Conservation (phyloP, 2,329 filamentous ascomycete species). For the Aspergillus calidoustus region DNA sequence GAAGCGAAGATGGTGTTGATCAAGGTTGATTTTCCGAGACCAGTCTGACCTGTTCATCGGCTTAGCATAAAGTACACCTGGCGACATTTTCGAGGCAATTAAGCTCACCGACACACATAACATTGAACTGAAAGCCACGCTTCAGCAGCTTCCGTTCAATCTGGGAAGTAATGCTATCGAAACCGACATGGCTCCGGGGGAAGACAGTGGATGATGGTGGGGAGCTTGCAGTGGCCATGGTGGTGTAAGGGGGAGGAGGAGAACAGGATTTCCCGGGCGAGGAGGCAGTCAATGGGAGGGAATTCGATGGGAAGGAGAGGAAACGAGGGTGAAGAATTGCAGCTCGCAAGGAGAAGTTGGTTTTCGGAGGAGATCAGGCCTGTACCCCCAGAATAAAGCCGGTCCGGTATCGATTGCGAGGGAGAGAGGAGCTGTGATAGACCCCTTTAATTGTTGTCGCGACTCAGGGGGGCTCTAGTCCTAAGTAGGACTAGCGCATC, state of each 20-base stretch:
- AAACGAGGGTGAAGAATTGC: conserved; percentile 21
- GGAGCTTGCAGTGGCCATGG: conserved; percentile 68
- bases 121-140: conserved; percentile 99
- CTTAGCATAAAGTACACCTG: conserved; percentile 1
- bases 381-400: conserved; percentile 21
- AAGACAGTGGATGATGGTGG: conserved; percentile 64
- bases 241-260: conserved; percentile 42
- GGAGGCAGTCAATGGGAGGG: conserved; percentile 32
- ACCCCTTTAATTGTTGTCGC: conserved; percentile 34
- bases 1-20: conserved; percentile 99
- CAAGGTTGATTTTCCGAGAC: conserved; percentile 96
- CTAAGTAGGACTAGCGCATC: conserved; percentile 35
- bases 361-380: conserved; percentile 16
- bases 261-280: conserved; percentile 7
- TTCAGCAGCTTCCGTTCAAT: conserved; percentile 99
- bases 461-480: conserved; percentile 46
- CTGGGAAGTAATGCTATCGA: conserved; percentile 99
- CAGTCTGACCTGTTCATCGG: conserved; percentile 78
- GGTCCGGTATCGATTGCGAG: conserved; percentile 19
- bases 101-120: conserved; percentile 95
- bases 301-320: conserved; percentile 20
- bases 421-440: conserved; percentile 24
- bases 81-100: neutral
- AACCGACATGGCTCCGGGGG: conserved; percentile 98
- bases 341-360: conserved; percentile 15